These are phyloP conservation scores for Botryobasidium botryosum DNA, from an alignment of 768 basidiomycete genomes.

Conservation along the genomic window DNA sequence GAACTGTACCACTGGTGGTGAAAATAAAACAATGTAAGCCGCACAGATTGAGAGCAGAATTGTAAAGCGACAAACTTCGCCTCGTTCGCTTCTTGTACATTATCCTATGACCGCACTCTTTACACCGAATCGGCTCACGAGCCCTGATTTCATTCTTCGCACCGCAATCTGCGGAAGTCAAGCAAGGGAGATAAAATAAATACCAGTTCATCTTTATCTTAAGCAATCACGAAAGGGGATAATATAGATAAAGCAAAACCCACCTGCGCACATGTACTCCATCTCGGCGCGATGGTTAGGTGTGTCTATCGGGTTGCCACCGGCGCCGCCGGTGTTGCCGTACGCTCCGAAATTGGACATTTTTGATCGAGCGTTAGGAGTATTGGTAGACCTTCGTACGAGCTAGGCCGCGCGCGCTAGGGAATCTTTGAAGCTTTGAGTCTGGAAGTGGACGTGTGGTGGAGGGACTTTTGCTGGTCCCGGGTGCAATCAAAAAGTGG, in stretches of 20 bases:
- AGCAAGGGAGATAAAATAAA: neutral
- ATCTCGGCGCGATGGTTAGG: conserved; percentile 31
- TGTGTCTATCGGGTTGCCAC: conserved; percentile 26
- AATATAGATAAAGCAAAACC: conserved; percentile 10
- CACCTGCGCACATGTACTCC: conserved; percentile 81
- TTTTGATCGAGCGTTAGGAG: no score
- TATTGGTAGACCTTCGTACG: neutral
- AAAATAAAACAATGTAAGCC: conserved; percentile 3
- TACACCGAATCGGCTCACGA: conserved; percentile 85
- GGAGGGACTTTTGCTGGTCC: no score
- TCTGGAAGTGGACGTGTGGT: no score
- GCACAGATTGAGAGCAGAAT: neutral
- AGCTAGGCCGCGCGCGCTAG: no score
- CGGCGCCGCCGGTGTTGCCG: conserved; percentile 8
- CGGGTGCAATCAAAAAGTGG: no score
- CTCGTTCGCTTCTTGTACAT: conserved; percentile 97
- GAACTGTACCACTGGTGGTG: conserved; percentile 52
- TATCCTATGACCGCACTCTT: conserved; percentile 93
- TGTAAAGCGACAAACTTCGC: conserved; percentile 47
- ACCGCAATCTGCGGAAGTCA: conserved; percentile 64
- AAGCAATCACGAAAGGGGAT: neutral
- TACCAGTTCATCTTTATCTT: conserved; percentile 2
- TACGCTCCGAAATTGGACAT: no score
- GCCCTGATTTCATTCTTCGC: conserved; percentile 82
- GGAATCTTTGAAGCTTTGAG: no score